These are phyloP conservation scores for Mycosphaerella arachidis DNA, from an alignment of 2,329 filamentous ascomycete species.

Conservation along the genomic window DNA sequence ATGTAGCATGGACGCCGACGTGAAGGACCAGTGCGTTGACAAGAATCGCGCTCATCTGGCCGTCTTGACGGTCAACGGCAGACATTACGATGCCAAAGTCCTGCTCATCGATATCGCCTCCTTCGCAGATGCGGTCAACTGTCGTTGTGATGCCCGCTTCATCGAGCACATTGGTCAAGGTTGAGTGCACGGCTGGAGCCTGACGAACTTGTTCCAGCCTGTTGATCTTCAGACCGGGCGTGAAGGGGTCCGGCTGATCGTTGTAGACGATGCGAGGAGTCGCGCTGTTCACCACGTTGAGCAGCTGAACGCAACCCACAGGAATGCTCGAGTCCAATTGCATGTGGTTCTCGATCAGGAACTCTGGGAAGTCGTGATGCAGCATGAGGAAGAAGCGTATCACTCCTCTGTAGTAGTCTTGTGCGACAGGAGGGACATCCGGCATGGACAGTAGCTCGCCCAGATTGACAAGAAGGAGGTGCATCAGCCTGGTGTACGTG, in stretches of 20 bases:
- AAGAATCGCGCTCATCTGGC: constrained; percentile 46
- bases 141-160: constrained; percentile 50
- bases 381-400: constrained; percentile 78
- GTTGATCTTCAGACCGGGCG: constrained; percentile 70
- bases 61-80: constrained; percentile 57
- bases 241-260: constrained; percentile 70
- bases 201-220: constrained; percentile 69
- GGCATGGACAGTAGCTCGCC: constrained; percentile 74
- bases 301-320: constrained; percentile 76
- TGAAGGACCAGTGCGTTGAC: constrained; percentile 82
- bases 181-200: constrained; percentile 60
- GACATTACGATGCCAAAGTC: constrained; percentile 73
- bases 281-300: constrained; percentile 82
- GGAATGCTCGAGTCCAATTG: constrained; percentile 77
- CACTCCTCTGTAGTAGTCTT: constrained; percentile 78
- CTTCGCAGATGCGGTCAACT: constrained; percentile 47
- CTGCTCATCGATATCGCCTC: constrained; percentile 56
- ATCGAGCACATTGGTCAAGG: constrained; percentile 52
- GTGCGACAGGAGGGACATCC: constrained; percentile 64
- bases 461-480: constrained; percentile 53
- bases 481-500: constrained; percentile 61
- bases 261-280: constrained; percentile 61
- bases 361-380: constrained; percentile 93
- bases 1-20: constrained; percentile 68
- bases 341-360: constrained; percentile 81